A percentile compares a stretch with the other conserved stretches of the same genome.
Conservation (phyloP, 208 protist species). For the Acanthamoeba royreba region DNA sequence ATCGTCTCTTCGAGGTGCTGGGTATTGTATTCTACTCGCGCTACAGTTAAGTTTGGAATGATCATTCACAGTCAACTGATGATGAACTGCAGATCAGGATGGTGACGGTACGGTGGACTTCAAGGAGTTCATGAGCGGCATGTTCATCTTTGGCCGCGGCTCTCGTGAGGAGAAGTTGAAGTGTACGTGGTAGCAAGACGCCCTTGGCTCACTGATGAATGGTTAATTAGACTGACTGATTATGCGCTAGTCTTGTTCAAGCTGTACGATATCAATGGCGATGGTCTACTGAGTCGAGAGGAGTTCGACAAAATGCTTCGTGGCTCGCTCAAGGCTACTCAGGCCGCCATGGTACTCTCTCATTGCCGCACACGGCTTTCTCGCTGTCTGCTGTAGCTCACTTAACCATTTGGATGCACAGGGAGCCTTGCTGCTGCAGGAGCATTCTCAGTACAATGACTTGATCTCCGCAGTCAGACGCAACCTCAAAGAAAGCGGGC, state of each 20-base stretch:
- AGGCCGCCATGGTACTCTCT: background rate
- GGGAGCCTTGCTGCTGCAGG: background rate
- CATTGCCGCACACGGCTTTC: no score
- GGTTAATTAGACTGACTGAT: background rate
- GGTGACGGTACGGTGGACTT: background rate
- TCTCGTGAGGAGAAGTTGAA: constrained; percentile 8
- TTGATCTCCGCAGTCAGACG: background rate
- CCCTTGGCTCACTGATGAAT: background rate
- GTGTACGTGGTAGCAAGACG: background rate
- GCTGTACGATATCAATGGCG: background rate
- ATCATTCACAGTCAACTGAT: no score
- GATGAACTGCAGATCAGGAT: background rate
- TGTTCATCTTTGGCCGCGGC: background rate
- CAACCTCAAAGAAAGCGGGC: background rate
- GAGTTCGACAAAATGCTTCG: constrained; percentile 1
- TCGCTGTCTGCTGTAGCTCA: no score
- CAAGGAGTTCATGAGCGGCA: constrained; percentile 18
- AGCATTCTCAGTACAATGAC: background rate
- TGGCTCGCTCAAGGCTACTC: background rate
- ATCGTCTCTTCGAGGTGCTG: background rate
- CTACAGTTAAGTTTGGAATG: no score
- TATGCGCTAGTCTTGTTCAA: background rate
- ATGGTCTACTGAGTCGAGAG: background rate
- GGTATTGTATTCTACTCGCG: no score
- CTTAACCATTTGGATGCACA: background rate